A percentile compares a stretch with the other conserved stretches of the same genome.
Conservation (phyloP, 768 basidiomycete genomes). For the Kwoniella mangroviensis region DNA sequence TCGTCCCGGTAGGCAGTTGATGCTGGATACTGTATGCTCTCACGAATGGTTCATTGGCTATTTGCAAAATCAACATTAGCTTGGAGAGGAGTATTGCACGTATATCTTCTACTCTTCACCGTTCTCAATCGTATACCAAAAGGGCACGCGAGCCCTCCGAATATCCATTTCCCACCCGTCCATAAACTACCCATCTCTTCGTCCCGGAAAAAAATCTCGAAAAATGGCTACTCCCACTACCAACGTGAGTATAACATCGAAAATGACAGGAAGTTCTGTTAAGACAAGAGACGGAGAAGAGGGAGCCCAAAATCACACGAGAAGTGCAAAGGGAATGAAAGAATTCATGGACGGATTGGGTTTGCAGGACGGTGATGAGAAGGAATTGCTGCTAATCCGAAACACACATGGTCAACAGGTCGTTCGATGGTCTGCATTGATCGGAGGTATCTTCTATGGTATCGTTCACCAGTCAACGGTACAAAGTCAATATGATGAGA, state of each 20-base stretch:
- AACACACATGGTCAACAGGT: conserved; percentile 65
- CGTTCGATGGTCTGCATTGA: conserved; percentile 88
- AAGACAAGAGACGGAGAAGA: background rate
- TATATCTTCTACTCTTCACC: background rate
- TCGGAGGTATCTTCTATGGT: conserved; percentile 86
- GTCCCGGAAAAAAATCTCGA: background rate
- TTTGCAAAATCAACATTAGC: conserved; percentile 7
- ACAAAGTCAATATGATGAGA: conserved; percentile 76
- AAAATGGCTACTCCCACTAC: conserved; percentile 46
- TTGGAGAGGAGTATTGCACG: background rate
- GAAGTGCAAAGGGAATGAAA: background rate
- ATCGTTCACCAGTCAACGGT: conserved; percentile 88
- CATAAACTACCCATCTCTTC: background rate
- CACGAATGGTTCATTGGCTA: conserved; percentile 15
- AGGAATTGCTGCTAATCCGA: background rate
- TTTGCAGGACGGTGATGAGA: background rate
- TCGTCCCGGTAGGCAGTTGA: conserved; percentile 3
- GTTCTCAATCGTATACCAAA: conserved; percentile 4
- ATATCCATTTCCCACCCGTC: background rate
- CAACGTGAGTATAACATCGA: conserved; percentile 37
- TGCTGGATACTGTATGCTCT: conserved; percentile 5
- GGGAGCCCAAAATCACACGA: background rate
- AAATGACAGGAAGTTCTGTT: background rate
- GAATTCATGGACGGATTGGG: background rate
- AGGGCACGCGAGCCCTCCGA: conserved; percentile 24